Evolutionary conservation across 352 stramenopile genomes (phyloP).

Genomic region (Pythium monospermum): DNA sequence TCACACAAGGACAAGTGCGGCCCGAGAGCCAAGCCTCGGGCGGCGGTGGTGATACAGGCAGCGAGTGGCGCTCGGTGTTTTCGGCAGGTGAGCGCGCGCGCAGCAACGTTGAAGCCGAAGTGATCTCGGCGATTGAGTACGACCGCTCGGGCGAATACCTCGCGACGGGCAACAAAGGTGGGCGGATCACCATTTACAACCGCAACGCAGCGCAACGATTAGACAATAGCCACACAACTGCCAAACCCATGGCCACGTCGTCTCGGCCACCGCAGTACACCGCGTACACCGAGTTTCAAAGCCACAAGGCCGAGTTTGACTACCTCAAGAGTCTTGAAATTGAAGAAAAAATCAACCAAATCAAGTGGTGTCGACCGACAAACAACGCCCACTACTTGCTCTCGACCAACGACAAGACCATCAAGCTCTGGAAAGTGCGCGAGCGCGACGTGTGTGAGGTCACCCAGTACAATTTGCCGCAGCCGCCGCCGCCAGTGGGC

Average conservation of each 20-base stretch:
- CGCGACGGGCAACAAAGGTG: constrained; percentile 93
- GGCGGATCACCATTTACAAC: constrained; percentile 89
- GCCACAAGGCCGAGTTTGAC: constrained; percentile 96
- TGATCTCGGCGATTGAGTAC: constrained; percentile 95
- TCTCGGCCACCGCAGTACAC: constrained; percentile 37
- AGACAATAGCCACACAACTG: not conserved
- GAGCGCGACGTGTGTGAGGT: constrained; percentile 73
- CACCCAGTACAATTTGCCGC: constrained; percentile 64
- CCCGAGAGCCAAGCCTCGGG: too few species aligned
- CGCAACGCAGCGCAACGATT: constrained; percentile 27
- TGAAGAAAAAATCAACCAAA: constrained; percentile 97
- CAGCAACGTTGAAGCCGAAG: constrained; percentile 86
- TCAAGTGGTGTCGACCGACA: constrained; percentile 90
- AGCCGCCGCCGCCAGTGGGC: not conserved
- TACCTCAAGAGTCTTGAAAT: constrained; percentile 98
- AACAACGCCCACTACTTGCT: constrained; percentile 92
- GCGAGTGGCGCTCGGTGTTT: constrained; percentile 54
- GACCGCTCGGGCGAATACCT: constrained; percentile 89
- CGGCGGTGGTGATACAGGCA: constrained; percentile 13
- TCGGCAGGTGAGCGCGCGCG: constrained; percentile 43
- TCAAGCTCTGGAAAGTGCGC: constrained; percentile 95
- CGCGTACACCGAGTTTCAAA: constrained; percentile 93
- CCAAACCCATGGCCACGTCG: not conserved
- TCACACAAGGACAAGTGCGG: not conserved
- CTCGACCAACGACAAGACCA: constrained; percentile 97